Percentiles rank a stretch among this genome's conserved stretches.
These are phyloP conservation scores for Cymbomonas tetramitiformis DNA, from an alignment of 139 green algal genomes.

Conservation along the genomic window DNA sequence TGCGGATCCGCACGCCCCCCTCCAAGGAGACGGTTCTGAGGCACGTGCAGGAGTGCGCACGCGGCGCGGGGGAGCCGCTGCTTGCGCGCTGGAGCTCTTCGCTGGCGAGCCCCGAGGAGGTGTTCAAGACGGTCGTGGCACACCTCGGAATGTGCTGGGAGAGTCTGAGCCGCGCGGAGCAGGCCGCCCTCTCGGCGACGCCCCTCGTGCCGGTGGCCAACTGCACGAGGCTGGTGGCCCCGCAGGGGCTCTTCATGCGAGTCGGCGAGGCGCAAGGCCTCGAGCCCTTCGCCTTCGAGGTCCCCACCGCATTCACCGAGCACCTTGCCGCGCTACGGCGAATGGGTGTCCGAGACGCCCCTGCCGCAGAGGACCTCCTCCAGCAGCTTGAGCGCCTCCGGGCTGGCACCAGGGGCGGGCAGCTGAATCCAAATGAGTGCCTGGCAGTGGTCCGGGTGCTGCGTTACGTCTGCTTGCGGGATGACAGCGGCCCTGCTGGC, in stretches of 20 bases:
- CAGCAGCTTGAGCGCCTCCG: slow-evolving; percentile 19
- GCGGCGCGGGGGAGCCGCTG: too few relatives aligned
- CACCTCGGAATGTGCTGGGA: slow-evolving; percentile 23
- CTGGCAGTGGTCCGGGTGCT: slow-evolving; percentile 33
- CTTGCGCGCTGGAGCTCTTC: too few relatives aligned
- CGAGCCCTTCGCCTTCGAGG: slow-evolving; percentile 49
- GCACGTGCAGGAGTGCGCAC: too few relatives aligned
- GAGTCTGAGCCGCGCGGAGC: slow-evolving; percentile 34
- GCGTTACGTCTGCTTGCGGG: slow-evolving; percentile 10
- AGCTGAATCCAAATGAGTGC: slow-evolving; percentile 42
- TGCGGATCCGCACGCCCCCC: too few relatives aligned
- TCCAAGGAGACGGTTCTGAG: too few relatives aligned
- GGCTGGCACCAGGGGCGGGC: background rate
- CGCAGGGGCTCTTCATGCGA: slow-evolving; percentile 33
- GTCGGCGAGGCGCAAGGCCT: slow-evolving; percentile 25
- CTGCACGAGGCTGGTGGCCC: slow-evolving; percentile 33
- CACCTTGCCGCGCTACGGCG: slow-evolving; percentile 32
- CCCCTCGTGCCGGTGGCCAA: slow-evolving; percentile 51
- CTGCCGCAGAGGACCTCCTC: slow-evolving; percentile 11
- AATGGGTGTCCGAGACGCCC: slow-evolving; percentile 36
- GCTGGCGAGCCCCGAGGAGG: too few relatives aligned
- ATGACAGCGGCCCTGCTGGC: background rate
- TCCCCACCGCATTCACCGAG: slow-evolving; percentile 24
- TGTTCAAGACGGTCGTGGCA: too few relatives aligned
- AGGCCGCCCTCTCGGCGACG: slow-evolving; percentile 14